phyloP scores from a whole-genome alignment of 192 early-diverging fungal genomes.

The Rhizophagus clarus region DNA sequence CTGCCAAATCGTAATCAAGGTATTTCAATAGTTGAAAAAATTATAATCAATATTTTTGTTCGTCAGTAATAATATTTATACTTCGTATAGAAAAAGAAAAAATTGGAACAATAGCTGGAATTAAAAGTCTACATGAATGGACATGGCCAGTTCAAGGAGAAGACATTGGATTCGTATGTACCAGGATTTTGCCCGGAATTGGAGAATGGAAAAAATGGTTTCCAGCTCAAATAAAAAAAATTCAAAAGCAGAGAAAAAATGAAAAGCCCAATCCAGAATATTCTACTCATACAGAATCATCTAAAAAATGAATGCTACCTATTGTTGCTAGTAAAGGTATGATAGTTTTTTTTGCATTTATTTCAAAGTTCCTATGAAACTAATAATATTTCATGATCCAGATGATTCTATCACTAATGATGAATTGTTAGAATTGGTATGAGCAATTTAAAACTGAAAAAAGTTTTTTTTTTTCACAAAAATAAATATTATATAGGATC shows the following conservation, averaged over 20 bases:
- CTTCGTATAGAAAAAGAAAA: not conserved
- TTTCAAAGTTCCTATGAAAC: not conserved
- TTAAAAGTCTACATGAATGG: not conserved
- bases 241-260: not conserved
- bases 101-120: not conserved
- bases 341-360: not conserved
- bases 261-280: not conserved
- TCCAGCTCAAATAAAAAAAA: not conserved
- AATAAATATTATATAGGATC: not conserved
- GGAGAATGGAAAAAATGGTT: not conserved
- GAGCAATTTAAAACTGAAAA: not conserved
- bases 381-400: not conserved
- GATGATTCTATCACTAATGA: not conserved
- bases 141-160: not conserved
- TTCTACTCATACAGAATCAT: too few species aligned
- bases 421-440: not conserved
- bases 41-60: not conserved
- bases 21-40: not conserved
- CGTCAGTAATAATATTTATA: not conserved
- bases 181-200: not conserved
- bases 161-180: not conserved
- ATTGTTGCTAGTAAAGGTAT: not conserved
- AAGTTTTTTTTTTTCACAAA: not conserved
- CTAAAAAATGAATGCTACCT: not conserved
- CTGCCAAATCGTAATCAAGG: not conserved